phyloP scores from a whole-genome alignment of 305 asterid species.

The Euphrasia arctica region DNA sequence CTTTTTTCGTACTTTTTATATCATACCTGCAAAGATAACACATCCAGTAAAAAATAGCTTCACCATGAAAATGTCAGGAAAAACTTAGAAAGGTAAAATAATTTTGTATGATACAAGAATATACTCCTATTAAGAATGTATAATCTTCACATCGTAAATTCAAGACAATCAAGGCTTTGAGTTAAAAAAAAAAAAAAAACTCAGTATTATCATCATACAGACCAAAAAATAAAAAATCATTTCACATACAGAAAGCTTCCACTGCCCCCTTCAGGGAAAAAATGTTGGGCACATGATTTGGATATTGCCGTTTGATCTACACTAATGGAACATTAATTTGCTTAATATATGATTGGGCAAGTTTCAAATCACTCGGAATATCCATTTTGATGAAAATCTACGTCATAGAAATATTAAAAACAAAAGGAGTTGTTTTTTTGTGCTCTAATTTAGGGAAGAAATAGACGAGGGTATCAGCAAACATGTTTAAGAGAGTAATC shows the following conservation, averaged over 20 bases:
- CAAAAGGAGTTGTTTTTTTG: not conserved
- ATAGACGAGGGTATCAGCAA: constrained; percentile 3
- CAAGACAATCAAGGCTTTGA: constrained; percentile 1
- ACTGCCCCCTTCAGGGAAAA: constrained; percentile 9
- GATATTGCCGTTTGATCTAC: constrained; percentile 7
- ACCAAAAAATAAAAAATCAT: constrained; percentile 2
- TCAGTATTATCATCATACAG: constrained; percentile 1
- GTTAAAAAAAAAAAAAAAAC: not conserved
- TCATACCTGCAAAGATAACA: constrained; percentile 57
- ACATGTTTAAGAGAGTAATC: constrained; percentile 3
- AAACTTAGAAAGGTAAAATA: not conserved
- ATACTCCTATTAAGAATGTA: not conserved
- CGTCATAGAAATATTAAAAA: no score
- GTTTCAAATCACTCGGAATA: constrained; percentile 10
- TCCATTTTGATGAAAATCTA: not conserved
- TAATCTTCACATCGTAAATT: constrained; percentile 15
- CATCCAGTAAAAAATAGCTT: constrained; percentile 16
- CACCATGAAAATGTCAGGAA: constrained; percentile 8
- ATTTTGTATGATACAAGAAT: constrained; percentile 11
- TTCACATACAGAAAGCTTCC: constrained; percentile 1
- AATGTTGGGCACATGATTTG: not conserved
- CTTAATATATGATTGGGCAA: constrained; percentile 4
- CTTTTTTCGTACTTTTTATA: constrained; percentile 62
- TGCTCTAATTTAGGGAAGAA: not conserved
- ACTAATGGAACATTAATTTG: constrained; percentile 3